Conservation (phyloP, 805 yeast genomes). For the Saccharomycopsis babjevae region DNA sequence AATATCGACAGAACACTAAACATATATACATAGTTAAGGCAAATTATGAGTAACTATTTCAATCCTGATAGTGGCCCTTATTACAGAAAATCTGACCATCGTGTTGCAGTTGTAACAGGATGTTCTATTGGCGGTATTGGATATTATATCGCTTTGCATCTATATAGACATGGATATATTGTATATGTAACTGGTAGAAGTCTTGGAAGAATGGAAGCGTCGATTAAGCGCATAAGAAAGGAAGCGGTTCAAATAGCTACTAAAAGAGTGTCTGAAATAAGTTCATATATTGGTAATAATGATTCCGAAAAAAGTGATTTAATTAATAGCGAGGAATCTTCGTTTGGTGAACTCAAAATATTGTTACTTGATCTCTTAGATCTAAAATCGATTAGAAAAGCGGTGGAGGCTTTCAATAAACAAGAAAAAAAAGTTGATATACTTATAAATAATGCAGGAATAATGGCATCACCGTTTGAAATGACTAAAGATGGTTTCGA, state of each 20-base stretch:
- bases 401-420: constrained; percentile 31
- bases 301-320: not conserved
- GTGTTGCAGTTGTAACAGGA: constrained; percentile 68
- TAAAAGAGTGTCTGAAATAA: not conserved
- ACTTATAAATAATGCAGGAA: constrained; percentile 70
- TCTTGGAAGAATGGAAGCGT: constrained; percentile 41
- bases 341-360: constrained; percentile 41
- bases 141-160: constrained; percentile 61
- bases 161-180: constrained; percentile 67
- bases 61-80: constrained; percentile 47
- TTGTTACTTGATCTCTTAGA: constrained; percentile 47
- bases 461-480: constrained; percentile 64
- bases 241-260: constrained; percentile 35
- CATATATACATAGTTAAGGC: not conserved
- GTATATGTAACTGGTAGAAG: constrained; percentile 71
- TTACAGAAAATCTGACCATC: constrained; percentile 37
- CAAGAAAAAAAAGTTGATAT: constrained; percentile 43
- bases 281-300: not conserved
- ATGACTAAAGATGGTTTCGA: constrained; percentile 64
- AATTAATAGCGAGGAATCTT: constrained; percentile 17
- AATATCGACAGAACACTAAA: not conserved
- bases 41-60: constrained; percentile 16
- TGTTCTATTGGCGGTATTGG: constrained; percentile 72
- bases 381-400: constrained; percentile 28
- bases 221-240: constrained; percentile 43